Base-by-base conservation (phyloP, 2,329 filamentous ascomycete genomes). In the Coniochaeta sp. region DNA sequence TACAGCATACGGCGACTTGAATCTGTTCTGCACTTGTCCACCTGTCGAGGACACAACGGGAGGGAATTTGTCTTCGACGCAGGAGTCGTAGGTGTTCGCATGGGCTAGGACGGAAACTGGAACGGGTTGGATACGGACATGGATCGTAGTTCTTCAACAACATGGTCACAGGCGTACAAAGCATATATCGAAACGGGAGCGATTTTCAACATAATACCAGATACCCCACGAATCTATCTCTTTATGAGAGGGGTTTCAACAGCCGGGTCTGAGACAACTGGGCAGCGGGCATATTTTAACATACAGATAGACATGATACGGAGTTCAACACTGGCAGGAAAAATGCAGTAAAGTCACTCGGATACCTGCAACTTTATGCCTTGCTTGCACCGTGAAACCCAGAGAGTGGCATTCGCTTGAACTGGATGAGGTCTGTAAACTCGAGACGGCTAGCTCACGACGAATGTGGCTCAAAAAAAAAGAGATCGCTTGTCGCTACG, bases 1-100 rank as follows among this genome's bases (percentile, higher is more conserved):
- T 19, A 34, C 67, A 93, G 90, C 90, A 14, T 96, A 91, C 69
- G 93, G 93, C 62, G 93, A 97, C 71, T 84, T 88, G 69, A 96
- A 97, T 77, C 84, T 97, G 63, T 96, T 96, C 82, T 97, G 93
- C 80, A 96, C 91, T 11, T 97, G 93, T 73, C 89, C 90, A 43
- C 91, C 93, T 0, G 90, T 96, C 8, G 89, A 91, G 74, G 81
- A 83, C 65, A 82, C 79, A 17, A 81, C 77, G 1, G 70, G 69
- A 26, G 71, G 63, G 8, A 59, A 64, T 55, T 14, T 63, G 16
- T 67, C 63, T 26, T 64, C 50, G 17, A 38, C 34, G 7, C 54
- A 57, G 28, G 54, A 57, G 54, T 22, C 22, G 11, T 57, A 38
- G 31, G 17, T 5, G 54, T 12, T 17, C 5, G 7, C 11, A 9